Evolutionary conservation across 148 eudicot genomes (phyloP).

Genomic region (Silene conica): DNA sequence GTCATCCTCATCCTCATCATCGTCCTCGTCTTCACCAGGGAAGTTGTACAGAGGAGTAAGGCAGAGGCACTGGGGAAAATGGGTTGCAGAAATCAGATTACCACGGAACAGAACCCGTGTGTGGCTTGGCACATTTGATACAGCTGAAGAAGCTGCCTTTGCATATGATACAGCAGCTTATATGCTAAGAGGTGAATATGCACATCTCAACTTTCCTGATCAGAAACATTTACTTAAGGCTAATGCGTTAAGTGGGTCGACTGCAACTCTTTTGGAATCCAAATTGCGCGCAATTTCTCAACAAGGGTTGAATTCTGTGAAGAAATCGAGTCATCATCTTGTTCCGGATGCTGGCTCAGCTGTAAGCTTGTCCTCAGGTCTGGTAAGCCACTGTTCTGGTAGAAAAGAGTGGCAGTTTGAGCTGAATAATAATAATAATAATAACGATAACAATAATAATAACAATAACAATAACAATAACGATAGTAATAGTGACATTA

Average conservation of each 20-base stretch:
- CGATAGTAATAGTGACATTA: conserved; percentile 23
- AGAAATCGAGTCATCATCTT: conserved; percentile 23
- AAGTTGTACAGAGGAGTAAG: conserved; percentile 86
- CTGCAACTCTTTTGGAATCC: conserved; percentile 71
- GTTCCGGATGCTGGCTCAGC: not conserved
- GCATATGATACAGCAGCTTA: conserved; percentile 96
- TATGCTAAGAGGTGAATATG: conserved; percentile 78
- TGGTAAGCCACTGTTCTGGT: not conserved
- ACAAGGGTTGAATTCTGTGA: conserved; percentile 22
- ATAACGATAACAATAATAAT: conserved; percentile 11
- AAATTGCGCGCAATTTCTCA: conserved; percentile 55
- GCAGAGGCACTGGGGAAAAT: conserved; percentile 98
- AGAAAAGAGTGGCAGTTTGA: conserved; percentile 35
- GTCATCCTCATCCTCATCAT: conserved; percentile 15
- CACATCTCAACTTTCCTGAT: conserved; percentile 82
- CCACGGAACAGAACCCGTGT: conserved; percentile 84
- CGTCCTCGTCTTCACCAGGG: conserved; percentile 30
- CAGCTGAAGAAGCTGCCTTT: conserved; percentile 87
- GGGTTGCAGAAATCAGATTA: conserved; percentile 93
- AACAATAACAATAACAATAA: not conserved
- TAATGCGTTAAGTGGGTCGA: conserved; percentile 42
- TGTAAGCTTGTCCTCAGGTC: not conserved
- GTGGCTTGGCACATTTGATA: conserved; percentile 89
- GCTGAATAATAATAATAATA: conserved; percentile 23
- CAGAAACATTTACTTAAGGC: conserved; percentile 63